phyloP scores from a whole-genome alignment of 2,329 filamentous ascomycete species.

The Fusarium sp. region DNA sequence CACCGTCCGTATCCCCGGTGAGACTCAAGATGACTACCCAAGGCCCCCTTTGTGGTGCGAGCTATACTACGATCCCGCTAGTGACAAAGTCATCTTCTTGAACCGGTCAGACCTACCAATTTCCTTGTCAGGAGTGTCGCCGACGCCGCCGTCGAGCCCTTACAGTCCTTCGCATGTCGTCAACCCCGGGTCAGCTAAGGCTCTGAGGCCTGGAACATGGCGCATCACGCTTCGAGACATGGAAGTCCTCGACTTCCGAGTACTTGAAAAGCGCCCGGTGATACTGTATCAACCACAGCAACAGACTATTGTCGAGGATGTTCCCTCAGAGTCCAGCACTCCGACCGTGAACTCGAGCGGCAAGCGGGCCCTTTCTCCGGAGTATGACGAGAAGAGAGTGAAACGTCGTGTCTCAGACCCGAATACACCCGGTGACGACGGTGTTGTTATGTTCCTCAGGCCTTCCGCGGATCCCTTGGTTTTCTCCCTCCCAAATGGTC shows the following conservation, averaged over 20 bases:
- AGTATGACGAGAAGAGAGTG: slow-evolving; percentile 58
- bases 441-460: slow-evolving; percentile 66
- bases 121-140: slow-evolving; percentile 58
- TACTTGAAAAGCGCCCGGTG: slow-evolving; percentile 65
- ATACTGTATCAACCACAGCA: slow-evolving; percentile 50
- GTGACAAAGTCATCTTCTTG: slow-evolving; percentile 66
- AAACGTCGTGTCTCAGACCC: slow-evolving; percentile 53
- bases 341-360: slow-evolving; percentile 57
- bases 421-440: slow-evolving; percentile 51
- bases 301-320: slow-evolving; percentile 44
- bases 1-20: slow-evolving; percentile 64
- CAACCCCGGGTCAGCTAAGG: slow-evolving; percentile 57
- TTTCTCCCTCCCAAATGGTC: slow-evolving; percentile 61
- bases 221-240: slow-evolving; percentile 61
- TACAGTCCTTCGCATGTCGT: slow-evolving; percentile 57
- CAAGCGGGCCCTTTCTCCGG: slow-evolving; percentile 61
- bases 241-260: slow-evolving; percentile 67
- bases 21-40: slow-evolving; percentile 54
- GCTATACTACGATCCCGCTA: slow-evolving; percentile 68
- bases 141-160: slow-evolving; percentile 51
- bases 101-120: slow-evolving; percentile 67
- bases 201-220: slow-evolving; percentile 66
- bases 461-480: slow-evolving; percentile 61
- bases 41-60: slow-evolving; percentile 67
- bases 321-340: slow-evolving; percentile 45